Conservation (phyloP, 139 green algal genomes). For the Chlamydomonas applanata region DNA sequence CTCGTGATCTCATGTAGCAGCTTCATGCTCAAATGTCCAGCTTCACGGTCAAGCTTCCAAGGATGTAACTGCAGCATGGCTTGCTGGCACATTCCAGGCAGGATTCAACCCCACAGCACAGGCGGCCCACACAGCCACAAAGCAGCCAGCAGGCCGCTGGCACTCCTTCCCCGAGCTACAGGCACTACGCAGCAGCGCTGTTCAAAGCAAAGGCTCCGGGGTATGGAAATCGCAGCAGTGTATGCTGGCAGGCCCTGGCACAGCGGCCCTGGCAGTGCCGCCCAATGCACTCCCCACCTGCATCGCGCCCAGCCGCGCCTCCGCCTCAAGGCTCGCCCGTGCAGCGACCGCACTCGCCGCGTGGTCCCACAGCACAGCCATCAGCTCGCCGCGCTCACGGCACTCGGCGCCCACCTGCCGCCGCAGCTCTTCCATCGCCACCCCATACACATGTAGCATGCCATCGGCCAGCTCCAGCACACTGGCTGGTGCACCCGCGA, state of each 20-base stretch:
- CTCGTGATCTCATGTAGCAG: no score
- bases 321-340: conserved; percentile 17
- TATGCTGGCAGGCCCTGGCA: no score
- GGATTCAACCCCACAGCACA: no score
- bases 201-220: no score
- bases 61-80: no score
- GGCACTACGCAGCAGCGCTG: no score
- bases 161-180: no score
- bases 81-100: no score
- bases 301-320: conserved; percentile 20
- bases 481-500: not conserved
- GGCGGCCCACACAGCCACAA: not conserved
- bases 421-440: conserved; percentile 55
- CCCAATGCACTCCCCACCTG: conserved; percentile 1
- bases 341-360: conserved; percentile 32
- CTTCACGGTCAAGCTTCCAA: no score
- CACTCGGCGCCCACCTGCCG: conserved; percentile 47
- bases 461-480: conserved; percentile 44
- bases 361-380: conserved; percentile 47
- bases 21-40: no score
- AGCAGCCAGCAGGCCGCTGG: not conserved
- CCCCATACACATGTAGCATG: conserved; percentile 48
- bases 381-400: conserved; percentile 48
- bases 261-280: no score
- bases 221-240: no score